phyloP scores from a whole-genome alignment of 139 green algal genomes.

The Micromonas pusilla region DNA sequence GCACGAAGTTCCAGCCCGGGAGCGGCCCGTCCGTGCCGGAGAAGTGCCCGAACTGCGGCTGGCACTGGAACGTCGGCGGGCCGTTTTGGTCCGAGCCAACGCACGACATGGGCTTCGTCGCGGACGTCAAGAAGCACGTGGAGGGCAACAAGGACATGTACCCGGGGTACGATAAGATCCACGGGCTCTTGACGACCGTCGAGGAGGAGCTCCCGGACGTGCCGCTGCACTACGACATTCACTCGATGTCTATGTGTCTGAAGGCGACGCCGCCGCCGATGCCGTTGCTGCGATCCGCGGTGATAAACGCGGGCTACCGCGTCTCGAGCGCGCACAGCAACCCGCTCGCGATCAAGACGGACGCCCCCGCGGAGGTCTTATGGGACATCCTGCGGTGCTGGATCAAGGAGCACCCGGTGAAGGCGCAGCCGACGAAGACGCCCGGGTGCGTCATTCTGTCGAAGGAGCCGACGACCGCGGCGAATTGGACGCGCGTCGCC shows the following conservation, averaged over 20 bases:
- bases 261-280: slow-evolving; percentile 54
- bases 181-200: slow-evolving; percentile 63
- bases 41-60: slow-evolving; percentile 25
- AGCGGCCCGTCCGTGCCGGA: neutral
- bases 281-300: slow-evolving; percentile 69
- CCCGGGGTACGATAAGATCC: slow-evolving; percentile 59
- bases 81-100: slow-evolving; percentile 86
- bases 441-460: slow-evolving; percentile 21
- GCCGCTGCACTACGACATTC: slow-evolving; percentile 56
- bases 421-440: slow-evolving; percentile 26
- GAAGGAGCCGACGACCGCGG: slow-evolving; percentile 28
- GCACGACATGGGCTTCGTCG: slow-evolving; percentile 70
- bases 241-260: slow-evolving; percentile 70
- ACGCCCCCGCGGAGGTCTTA: slow-evolving; percentile 73
- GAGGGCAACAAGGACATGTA: slow-evolving; percentile 25
- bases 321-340: slow-evolving; percentile 77
- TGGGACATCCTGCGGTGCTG: slow-evolving; percentile 80
- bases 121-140: slow-evolving; percentile 20
- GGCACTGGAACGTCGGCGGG: slow-evolving; percentile 66
- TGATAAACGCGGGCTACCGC: slow-evolving; percentile 70
- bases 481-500: slow-evolving; percentile 36
- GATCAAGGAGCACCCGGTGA: slow-evolving; percentile 52
- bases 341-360: slow-evolving; percentile 85
- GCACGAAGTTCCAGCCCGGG: slow-evolving; percentile 18
- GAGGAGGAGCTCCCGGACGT: slow-evolving; percentile 42